These are phyloP conservation scores for Dendrocalamus latiflorus DNA, from an alignment of 202 grass and related monocot species.

Conservation along the genomic window DNA sequence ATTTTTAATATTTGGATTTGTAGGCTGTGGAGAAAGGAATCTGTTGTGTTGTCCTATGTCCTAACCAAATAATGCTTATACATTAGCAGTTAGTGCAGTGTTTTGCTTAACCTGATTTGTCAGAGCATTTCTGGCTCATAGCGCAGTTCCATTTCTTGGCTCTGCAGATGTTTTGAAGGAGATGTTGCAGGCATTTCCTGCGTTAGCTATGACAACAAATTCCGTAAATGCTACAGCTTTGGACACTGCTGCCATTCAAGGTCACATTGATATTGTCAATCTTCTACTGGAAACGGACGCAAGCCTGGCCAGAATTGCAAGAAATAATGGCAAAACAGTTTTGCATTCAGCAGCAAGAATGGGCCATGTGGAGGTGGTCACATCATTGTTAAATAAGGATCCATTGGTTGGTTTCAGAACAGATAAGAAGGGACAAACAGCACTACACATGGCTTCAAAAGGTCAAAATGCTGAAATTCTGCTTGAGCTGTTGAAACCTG, in stretches of 20 bases:
- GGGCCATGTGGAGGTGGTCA: constrained; percentile 87
- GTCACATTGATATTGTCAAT: constrained; percentile 83
- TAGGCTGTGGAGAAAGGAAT: neutral
- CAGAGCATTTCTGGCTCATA: neutral
- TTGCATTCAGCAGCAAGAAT: constrained; percentile 96
- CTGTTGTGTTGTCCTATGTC: neutral
- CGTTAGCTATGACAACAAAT: constrained; percentile 89
- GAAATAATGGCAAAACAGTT: constrained; percentile 85
- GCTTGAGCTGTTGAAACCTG: too few relatives aligned
- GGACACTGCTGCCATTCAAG: constrained; percentile 89
- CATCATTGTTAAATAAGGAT: too few relatives aligned
- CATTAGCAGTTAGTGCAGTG: neutral
- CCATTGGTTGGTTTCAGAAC: constrained; percentile 66
- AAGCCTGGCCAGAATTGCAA: constrained; percentile 83
- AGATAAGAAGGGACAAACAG: constrained; percentile 87
- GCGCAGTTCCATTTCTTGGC: neutral
- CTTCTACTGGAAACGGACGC: constrained; percentile 89
- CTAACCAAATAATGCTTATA: neutral
- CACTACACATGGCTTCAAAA: too few relatives aligned
- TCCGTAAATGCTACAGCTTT: constrained; percentile 84
- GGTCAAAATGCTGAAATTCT: too few relatives aligned
- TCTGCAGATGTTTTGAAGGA: constrained; percentile 82
- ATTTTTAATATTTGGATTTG: constrained; percentile 1
- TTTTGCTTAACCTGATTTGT: constrained; percentile 1
- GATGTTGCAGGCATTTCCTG: constrained; percentile 65